Percentiles rank a stretch among this genome's conserved stretches.
These are phyloP conservation scores for Colletotrichum sp. DNA, from an alignment of 2,329 filamentous ascomycete species.

Conservation along the genomic window DNA sequence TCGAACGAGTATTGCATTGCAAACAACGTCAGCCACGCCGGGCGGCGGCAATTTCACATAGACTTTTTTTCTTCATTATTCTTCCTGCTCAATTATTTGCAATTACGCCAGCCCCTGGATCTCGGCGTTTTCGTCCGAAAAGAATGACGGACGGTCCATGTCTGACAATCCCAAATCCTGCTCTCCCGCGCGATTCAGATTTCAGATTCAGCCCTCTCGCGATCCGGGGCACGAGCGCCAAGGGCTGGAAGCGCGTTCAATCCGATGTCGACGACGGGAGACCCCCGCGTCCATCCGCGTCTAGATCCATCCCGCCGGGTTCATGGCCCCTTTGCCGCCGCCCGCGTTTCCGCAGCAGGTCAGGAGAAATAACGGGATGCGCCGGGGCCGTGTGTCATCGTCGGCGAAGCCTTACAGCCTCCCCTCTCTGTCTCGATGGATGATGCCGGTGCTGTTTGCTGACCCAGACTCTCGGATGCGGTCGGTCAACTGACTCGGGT, in stretches of 20 bases:
- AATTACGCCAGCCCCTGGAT: not conserved
- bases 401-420: not conserved
- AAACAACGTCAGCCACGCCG: not conserved
- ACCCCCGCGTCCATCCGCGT: not conserved
- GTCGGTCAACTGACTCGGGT: conserved; percentile 3
- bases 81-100: not conserved
- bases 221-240: not conserved
- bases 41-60: not conserved
- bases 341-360: not conserved
- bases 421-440: not conserved
- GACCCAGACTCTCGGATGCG: conserved; percentile 2
- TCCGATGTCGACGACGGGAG: not conserved
- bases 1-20: not conserved
- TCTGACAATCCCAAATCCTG: not conserved
- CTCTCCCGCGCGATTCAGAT: not conserved
- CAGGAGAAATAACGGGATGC: not conserved
- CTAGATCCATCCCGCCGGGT: not conserved
- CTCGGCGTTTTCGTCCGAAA: not conserved
- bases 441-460: not conserved
- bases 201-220: not conserved
- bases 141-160: not conserved
- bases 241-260: not conserved
- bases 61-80: not conserved
- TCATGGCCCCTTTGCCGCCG: not conserved
- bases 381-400: not conserved